phyloP scores from a whole-genome alignment of 305 asterid species.

The Fraxinus sp. region DNA sequence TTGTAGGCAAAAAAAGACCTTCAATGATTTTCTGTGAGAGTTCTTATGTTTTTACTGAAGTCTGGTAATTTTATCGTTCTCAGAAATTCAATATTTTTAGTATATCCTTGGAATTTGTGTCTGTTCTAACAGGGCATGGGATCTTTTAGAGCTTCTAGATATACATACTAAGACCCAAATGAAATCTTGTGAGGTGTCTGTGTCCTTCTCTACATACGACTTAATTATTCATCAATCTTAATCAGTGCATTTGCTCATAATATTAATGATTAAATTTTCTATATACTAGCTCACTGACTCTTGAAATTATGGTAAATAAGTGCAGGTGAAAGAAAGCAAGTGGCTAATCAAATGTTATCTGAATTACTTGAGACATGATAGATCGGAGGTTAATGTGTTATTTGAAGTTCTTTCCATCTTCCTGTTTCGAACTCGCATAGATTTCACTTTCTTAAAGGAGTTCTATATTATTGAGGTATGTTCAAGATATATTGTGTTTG shows the following conservation, averaged over 20 bases:
- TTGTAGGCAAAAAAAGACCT: not conserved
- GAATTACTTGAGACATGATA: conserved; percentile 91
- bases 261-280: conserved; percentile 11
- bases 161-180: not conserved
- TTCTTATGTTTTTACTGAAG: not conserved
- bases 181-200: not conserved
- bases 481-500: conserved; percentile 15
- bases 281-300: conserved; percentile 20
- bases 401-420: conserved; percentile 94
- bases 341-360: conserved; percentile 98
- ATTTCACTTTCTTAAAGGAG: conserved; percentile 97
- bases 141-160: not conserved
- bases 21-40: not conserved
- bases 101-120: not conserved
- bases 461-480: conserved; percentile 92
- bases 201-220: not conserved
- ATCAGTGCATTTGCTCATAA: not conserved
- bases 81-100: not conserved
- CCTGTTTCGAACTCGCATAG: conserved; percentile 85
- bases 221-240: not conserved
- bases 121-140: not conserved
- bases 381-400: conserved; percentile 77
- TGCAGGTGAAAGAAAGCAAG: conserved; percentile 99
- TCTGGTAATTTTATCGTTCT: not conserved
- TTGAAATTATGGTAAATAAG: conserved; percentile 21